A percentile compares a stretch with the other conserved stretches of the same genome.
Conservation (phyloP, 1,284 basidiomycete species). For the Ceratobasidium sp. region DNA sequence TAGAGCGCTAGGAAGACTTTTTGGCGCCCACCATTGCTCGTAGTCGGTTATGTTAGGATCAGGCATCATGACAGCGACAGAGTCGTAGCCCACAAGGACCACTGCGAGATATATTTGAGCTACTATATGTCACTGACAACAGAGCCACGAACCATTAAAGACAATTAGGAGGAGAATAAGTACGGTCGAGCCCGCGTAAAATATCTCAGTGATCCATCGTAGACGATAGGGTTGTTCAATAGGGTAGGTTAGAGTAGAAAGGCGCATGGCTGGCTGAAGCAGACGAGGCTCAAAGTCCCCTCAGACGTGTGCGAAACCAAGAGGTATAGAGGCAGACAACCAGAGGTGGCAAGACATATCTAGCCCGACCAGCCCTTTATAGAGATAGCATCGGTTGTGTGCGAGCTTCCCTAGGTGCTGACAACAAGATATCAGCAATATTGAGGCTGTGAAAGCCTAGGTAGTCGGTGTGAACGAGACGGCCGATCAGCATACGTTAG, state of each 20-base stretch:
- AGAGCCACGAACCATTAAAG: background rate
- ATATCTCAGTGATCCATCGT: slow-evolving; percentile 17
- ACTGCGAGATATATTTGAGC: background rate
- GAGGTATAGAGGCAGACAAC: background rate
- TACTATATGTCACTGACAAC: too few species aligned
- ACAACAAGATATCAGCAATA: background rate
- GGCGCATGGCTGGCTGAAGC: background rate
- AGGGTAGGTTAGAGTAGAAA: background rate
- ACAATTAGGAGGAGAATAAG: background rate
- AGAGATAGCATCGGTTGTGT: background rate
- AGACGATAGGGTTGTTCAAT: slow-evolving; percentile 6
- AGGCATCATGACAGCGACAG: background rate
- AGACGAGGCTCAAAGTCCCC: too few species aligned
- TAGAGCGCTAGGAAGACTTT: background rate
- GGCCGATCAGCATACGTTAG: background rate
- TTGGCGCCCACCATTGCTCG: slow-evolving; percentile 23
- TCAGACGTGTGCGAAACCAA: too few species aligned
- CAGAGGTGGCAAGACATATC: too few species aligned
- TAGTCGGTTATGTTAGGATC: slow-evolving; percentile 27
- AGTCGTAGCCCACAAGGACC: background rate
- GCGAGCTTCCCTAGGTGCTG: background rate
- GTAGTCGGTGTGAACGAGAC: background rate
- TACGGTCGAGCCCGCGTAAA: background rate
- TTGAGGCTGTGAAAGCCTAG: background rate
- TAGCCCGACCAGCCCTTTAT: background rate